A percentile compares a stretch with the other conserved stretches of the same genome.
Conservation (phyloP, 768 basidiomycete species). For the Kwoniella dendrophila region DNA sequence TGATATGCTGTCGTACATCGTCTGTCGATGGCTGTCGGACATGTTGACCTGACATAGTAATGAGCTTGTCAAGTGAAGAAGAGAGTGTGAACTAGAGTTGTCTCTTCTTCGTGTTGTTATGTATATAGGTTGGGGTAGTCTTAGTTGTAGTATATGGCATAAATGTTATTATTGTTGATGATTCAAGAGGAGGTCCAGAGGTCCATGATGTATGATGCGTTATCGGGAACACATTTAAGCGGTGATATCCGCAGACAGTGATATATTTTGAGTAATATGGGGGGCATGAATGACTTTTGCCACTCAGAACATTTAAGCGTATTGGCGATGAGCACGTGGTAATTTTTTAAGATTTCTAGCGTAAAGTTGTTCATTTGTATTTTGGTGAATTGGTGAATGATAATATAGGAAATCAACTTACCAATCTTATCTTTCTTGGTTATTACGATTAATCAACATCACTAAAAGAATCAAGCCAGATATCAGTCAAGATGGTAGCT, state of each 20-base stretch:
- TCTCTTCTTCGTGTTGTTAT: too few relatives aligned
- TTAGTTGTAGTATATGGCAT: too few relatives aligned
- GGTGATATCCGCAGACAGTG: conserved; percentile 2
- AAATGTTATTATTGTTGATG: too few relatives aligned
- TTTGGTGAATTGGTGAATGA: not conserved
- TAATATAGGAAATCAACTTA: too few relatives aligned
- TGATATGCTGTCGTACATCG: conserved; percentile 61
- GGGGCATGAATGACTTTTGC: conserved; percentile 1
- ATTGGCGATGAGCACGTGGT: conserved; percentile 8
- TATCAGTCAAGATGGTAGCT: conserved; percentile 47
- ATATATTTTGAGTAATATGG: not conserved
- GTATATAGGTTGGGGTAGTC: too few relatives aligned
- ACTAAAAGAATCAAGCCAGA: too few relatives aligned
- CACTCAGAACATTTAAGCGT: not conserved
- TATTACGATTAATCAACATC: too few relatives aligned
- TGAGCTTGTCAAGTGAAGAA: too few relatives aligned
- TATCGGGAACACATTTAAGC: not conserved
- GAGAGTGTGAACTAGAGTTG: too few relatives aligned
- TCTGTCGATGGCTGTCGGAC: conserved; percentile 25
- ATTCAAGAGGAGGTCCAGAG: not conserved
- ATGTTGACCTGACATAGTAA: conserved; percentile 11
- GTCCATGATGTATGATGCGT: not conserved
- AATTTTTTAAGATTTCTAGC: not conserved
- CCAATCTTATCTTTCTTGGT: too few relatives aligned
- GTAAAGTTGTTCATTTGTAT: not conserved